Conservation (phyloP, 805 yeast species). For the Cyberlindnera maritima region DNA sequence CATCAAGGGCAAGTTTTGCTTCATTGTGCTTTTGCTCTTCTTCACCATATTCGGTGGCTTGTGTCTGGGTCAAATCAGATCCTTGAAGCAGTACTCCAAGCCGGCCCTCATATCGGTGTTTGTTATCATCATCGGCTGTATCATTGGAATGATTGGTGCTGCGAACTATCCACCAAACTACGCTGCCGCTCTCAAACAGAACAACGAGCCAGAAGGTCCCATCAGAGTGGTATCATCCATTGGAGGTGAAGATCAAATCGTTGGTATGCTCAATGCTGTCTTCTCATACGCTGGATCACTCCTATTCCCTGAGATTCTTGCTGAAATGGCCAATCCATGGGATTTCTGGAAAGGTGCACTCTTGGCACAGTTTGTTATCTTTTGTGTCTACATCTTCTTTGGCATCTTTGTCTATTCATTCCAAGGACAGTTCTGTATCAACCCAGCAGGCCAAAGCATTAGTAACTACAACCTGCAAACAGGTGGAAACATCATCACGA, state of each 20-base stretch:
- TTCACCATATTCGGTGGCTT: slow-evolving; percentile 41
- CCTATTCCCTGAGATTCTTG: slow-evolving; percentile 45
- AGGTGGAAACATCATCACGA: slow-evolving; percentile 34
- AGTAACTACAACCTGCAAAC: slow-evolving; percentile 35
- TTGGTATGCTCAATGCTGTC: slow-evolving; percentile 43
- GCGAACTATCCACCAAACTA: slow-evolving; percentile 35
- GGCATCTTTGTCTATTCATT: slow-evolving; percentile 42
- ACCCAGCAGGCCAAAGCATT: slow-evolving; percentile 45
- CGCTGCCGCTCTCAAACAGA: slow-evolving; percentile 25
- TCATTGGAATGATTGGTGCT: slow-evolving; percentile 43
- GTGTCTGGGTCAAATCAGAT: slow-evolving; percentile 40
- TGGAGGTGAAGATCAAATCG: slow-evolving; percentile 32
- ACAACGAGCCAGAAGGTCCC: slow-evolving; percentile 22
- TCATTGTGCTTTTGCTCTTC: slow-evolving; percentile 38
- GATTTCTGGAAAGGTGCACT: slow-evolving; percentile 49
- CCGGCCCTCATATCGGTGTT: slow-evolving; percentile 45
- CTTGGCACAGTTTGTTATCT: slow-evolving; percentile 39
- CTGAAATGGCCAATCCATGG: slow-evolving; percentile 46
- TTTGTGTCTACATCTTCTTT: slow-evolving; percentile 37
- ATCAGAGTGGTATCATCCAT: slow-evolving; percentile 27
- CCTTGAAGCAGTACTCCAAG: slow-evolving; percentile 38
- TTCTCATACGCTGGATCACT: slow-evolving; percentile 53
- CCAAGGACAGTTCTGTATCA: slow-evolving; percentile 44
- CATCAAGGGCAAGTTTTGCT: slow-evolving; percentile 35
- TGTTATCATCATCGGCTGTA: slow-evolving; percentile 43